Base-by-base conservation (phyloP, 2,329 filamentous ascomycete species). In the Hypocrella siamensis region DNA sequence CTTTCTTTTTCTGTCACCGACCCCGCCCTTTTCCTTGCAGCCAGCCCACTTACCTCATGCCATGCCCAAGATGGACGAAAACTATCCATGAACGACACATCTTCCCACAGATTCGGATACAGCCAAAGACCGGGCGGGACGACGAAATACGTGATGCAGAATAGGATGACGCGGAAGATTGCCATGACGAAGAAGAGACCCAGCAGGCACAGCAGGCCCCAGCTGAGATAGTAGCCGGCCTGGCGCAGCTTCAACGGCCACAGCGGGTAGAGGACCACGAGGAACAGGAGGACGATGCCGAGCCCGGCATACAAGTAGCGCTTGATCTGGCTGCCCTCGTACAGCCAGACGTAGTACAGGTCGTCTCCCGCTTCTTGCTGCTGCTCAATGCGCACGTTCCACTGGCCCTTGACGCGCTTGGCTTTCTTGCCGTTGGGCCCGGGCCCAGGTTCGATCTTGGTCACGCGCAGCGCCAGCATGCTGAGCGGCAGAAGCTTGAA, bases 141-240 rank as follows among this genome's bases (percentile, higher is more conserved):
- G 12, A 69, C 66, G 49, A 96, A 93, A 57, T 93, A 85, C 16
- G 90, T 96, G 52, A 93, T 59, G 51, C 83, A 79, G 63, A 98
- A 98, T 18, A 98, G 65, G 38, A 98, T 93, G 35, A 96, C 69
- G 37, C 90, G 77, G 70, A 98, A 85, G 49, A 98, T 93, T 5
- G 88, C 81, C 90, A 98, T 96, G 49, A 75, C 73, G 57, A 98
- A 96, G 73, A 98, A 98, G 31, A 93, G 61, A 34, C 82, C 90
- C 28, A 98, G 71, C 19, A 96, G 64, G 27, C 83, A 79, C 41
- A 98, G 67, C 69, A 93, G 80, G 37, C 79, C 88, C 75, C 93
- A 93, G 54, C 81, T 90, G 26, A 96, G 66, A 56, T 98, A 96
- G 81, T 93, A 98, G 30, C 96, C 90, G 32, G 88, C 90, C 45